Percentiles rank a stretch among this genome's conserved stretches.
phyloP scores from a whole-genome alignment of 1,284 basidiomycete genomes.

The Macrocystidia cucumis region DNA sequence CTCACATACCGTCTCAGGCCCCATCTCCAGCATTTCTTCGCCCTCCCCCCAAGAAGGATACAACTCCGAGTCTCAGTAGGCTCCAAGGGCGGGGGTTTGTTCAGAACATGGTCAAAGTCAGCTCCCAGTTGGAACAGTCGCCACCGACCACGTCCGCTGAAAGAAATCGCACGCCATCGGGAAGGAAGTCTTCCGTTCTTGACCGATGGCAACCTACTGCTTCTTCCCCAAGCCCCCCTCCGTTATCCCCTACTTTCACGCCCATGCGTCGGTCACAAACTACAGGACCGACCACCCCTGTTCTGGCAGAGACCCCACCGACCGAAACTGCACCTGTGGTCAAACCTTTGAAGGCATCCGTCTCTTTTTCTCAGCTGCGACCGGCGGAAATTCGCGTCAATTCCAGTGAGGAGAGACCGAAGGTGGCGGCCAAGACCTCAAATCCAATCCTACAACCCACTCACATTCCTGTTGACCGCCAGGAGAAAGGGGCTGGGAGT shows the following conservation, averaged over 20 bases:
- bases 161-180: conserved; percentile 21
- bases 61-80: conserved; percentile 71
- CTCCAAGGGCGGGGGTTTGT: conserved; percentile 81
- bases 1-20: conserved; percentile 37
- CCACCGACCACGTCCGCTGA: conserved; percentile 23
- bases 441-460: no score
- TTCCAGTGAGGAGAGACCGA: no score
- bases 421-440: no score
- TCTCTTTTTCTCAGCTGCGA: conserved; percentile 20
- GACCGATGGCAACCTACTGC: conserved; percentile 61
- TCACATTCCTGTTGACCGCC: no score
- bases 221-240: conserved; percentile 21
- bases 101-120: conserved; percentile 69
- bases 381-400: no score
- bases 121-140: conserved; percentile 37
- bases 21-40: conserved; percentile 56
- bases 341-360: conserved; percentile 16
- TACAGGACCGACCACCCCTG: conserved; percentile 5
- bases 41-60: conserved; percentile 51
- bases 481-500: no score
- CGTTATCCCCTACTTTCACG: conserved; percentile 27
- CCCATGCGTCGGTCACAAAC: conserved; percentile 34
- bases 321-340: conserved; percentile 3
- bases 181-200: conserved; percentile 46
- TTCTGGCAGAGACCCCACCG: conserved; percentile 4